Conservation (phyloP, 495 filamentous ascomycete species). For the Amorphotheca resinae region DNA sequence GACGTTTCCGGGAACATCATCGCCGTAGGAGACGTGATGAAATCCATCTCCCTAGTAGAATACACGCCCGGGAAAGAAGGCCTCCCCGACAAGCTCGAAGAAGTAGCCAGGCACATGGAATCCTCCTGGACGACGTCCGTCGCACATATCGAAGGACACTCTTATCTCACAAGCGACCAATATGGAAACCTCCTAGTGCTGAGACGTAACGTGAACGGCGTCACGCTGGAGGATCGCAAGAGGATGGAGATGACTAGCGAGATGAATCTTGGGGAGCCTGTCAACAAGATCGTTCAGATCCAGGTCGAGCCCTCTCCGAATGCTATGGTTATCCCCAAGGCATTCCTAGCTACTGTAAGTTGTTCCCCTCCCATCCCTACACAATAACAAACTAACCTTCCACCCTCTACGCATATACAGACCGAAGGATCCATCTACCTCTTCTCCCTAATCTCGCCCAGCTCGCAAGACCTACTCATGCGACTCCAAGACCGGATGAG, state of each 20-base stretch:
- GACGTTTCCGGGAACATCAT: conserved; percentile 57
- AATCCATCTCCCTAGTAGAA: conserved; percentile 68
- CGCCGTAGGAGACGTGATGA: conserved; percentile 87
- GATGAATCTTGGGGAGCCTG: conserved; percentile 79
- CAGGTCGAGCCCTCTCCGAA: conserved; percentile 44
- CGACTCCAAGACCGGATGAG: conserved; percentile 59
- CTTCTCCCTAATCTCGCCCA: conserved; percentile 59
- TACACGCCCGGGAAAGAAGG: conserved; percentile 38
- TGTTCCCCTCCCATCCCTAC: background rate
- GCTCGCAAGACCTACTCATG: conserved; percentile 68
- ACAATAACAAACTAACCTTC: conserved; percentile 18
- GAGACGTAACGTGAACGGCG: conserved; percentile 53
- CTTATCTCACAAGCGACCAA: conserved; percentile 67
- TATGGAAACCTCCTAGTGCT: conserved; percentile 81
- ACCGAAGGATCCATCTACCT: conserved; percentile 88
- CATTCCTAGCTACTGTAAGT: conserved; percentile 82
- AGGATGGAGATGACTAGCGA: conserved; percentile 66
- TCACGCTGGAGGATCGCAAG: conserved; percentile 58
- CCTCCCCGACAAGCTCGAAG: conserved; percentile 41
- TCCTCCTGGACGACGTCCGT: conserved; percentile 74
- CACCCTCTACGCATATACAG: conserved; percentile 32
- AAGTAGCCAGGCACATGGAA: conserved; percentile 70
- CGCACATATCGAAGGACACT: conserved; percentile 54
- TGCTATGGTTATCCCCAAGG: conserved; percentile 62
- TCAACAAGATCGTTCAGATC: conserved; percentile 59